Evolutionary conservation across 2,329 filamentous ascomycete genomes (phyloP), one percentile per base, ranked within the genome.

Genomic region (Sclerotinia nivalis): DNA sequence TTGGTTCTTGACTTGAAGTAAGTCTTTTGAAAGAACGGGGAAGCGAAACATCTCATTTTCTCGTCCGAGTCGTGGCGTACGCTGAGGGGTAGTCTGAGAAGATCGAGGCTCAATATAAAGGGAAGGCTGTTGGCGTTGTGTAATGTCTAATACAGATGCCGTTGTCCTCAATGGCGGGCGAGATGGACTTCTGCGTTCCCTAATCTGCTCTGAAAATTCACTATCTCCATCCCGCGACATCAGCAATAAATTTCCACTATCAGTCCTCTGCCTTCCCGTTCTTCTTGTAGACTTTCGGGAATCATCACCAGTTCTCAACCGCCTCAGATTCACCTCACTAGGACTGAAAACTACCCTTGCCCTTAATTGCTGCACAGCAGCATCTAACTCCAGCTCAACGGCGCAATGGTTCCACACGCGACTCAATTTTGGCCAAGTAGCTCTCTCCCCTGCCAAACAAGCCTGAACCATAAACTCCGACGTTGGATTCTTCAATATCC

Each of bases 391-490:
- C 60, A 97, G 82, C 78, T 98, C 95, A 68, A 97, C 93, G 4
- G 93, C 92, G 75, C 93, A 93, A 68, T 93, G 91, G 76, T 97
- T 96, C 52, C 92, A 86, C 75, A 98, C 91, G 18, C 93, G 88
- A 72, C 91, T 91, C 13, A 98, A 82, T 78, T 94, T 94, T 0
- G 94, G 93, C 95, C 94, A 98, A 0, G 94, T 97, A 3, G 95
- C 94, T 70, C 89, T 86, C 79, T 97, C 92, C 9, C 95, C 95
- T 37, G 88, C 86, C 9, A 93, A 82, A 75, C 91, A 91, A 12
- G 92, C 90, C 60, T 91, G 86, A 7, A 90, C 80, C 92, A 98
- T 97, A 78, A 97, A 98, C 6, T 94, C 92, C 0, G 88, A 82
- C 0, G 91, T 93, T 1, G 95, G 95, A 70, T 98, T 98, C 72